Evolutionary conservation across 2,329 filamentous ascomycete species (phyloP), one percentile per base, ranked within the genome.

Genomic region (Cordyceps tenuipes): DNA sequence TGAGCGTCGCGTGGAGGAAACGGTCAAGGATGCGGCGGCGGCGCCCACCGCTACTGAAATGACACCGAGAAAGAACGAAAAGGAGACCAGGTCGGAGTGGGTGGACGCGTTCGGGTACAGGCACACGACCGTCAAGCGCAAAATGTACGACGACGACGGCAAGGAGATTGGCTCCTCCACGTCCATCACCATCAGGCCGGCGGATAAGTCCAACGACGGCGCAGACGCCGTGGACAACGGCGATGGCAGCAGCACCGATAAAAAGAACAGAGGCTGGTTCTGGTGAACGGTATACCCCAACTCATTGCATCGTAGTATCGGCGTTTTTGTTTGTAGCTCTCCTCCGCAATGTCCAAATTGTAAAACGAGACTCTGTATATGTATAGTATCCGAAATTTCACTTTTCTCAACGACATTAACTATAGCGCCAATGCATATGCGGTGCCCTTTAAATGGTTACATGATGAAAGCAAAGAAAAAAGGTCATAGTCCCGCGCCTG

Each of bases 61-160:
- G 10, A 55, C 66, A 23, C 60, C 66, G 5, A 64, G 71, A 13
- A 70, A 66, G 43, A 71, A 72, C 57, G 70, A 72, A 29, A 68
- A 74, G 29, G 69, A 70, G 60, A 72, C 70, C 1, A 74, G 70
- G 29, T 70, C 76, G 5, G 75, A 79, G 62, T 72, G 75, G 55
- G 71, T 76, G 5, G 77, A 80, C 64, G 64, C 67, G 8, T 72
- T 72, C 55, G 78, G 77, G 36, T 75, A 77, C 63, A 64, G 72
- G 13, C 76, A 78, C 61, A 72, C 70, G 56, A 77, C 74, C 64
- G 71, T 71, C 9, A 75, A 73, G 7, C 70, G 74, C 29, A 74
- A 71, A 62, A 75, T 68, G 8, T 65, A 76, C 9, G 75, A 79
- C 44, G 68, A 69, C 21, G 66, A 77, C 8, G 78, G 77, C 49